These are phyloP conservation scores for Tillandsia fasciculata DNA, from an alignment of 176 grass and related monocot species.

Conservation along the genomic window DNA sequence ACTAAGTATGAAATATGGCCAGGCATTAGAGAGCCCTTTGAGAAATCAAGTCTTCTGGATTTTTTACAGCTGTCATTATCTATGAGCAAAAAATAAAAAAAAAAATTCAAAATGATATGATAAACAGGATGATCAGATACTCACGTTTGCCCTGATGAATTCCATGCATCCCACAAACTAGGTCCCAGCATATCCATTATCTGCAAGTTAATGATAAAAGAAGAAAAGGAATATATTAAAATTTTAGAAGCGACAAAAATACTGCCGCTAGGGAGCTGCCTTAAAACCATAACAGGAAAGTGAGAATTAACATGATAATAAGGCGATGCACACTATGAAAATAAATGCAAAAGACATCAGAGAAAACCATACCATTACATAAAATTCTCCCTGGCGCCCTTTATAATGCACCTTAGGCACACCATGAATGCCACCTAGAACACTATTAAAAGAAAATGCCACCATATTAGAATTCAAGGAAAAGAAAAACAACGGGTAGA, in stretches of 20 bases:
- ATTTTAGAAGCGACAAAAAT: neutral
- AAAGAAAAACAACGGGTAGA: neutral
- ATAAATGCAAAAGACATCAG: neutral
- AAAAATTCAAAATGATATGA: neutral
- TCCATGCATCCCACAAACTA: constrained; percentile 89
- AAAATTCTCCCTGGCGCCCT: constrained; percentile 85
- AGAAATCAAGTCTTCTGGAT: neutral
- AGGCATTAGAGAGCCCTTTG: neutral
- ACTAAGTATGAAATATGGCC: neutral
- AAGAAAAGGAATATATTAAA: constrained; percentile 1
- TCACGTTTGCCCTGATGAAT: constrained; percentile 73
- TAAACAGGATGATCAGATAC: constrained; percentile 14
- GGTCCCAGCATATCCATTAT: constrained; percentile 92
- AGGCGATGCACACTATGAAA: neutral
- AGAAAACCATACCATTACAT: constrained; percentile 62
- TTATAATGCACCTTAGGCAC: constrained; percentile 93
- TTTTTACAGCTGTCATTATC: neutral
- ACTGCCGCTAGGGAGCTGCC: neutral
- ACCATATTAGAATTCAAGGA: neutral
- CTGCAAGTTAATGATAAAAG: constrained; percentile 23
- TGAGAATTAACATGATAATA: neutral
- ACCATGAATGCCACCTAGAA: constrained; percentile 68
- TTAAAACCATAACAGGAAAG: neutral
- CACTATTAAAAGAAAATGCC: constrained; percentile 26
- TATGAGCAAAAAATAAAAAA: neutral